phyloP scores from a whole-genome alignment of 768 basidiomycete species.

The Mycena metata region DNA sequence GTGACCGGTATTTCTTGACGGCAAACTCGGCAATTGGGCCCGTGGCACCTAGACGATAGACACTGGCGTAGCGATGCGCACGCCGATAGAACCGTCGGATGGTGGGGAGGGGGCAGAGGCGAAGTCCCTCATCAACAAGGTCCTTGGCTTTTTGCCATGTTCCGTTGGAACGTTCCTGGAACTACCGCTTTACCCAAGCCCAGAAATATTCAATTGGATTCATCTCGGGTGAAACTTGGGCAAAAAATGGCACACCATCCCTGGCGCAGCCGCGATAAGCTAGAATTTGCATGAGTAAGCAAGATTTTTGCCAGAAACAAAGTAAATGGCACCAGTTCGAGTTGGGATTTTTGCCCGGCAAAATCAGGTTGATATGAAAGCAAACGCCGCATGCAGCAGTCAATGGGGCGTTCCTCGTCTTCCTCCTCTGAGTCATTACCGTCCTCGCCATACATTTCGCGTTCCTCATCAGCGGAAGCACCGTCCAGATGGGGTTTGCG shows the following conservation, averaged over 20 bases:
- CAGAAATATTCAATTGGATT: slow-evolving; percentile 4
- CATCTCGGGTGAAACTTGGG: slow-evolving; percentile 5
- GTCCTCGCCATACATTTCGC: neutral
- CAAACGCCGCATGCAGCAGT: slow-evolving; percentile 39
- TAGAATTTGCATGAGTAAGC: neutral
- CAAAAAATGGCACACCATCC: slow-evolving; percentile 1
- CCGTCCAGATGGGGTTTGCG: neutral
- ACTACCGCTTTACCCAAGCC: slow-evolving; percentile 5
- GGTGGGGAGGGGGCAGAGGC: neutral
- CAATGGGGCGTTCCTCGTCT: slow-evolving; percentile 14
- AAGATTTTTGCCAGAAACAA: no score
- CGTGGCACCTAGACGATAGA: no score
- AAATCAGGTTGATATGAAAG: slow-evolving; percentile 36
- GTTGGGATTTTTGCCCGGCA: slow-evolving; percentile 25
- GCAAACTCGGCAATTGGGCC: slow-evolving; percentile 4
- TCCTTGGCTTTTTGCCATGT: slow-evolving; percentile 2
- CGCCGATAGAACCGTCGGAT: neutral
- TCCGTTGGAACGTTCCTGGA: neutral
- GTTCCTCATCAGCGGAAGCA: neutral
- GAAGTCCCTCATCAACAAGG: slow-evolving; percentile 1
- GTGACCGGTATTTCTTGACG: neutral
- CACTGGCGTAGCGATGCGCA: neutral
- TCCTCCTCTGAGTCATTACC: slow-evolving; percentile 22
- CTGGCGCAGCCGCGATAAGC: neutral
- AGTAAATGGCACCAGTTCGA: slow-evolving; percentile 21